Conservation (phyloP, 495 filamentous ascomycete genomes). For the Penicillium maclennaniae region DNA sequence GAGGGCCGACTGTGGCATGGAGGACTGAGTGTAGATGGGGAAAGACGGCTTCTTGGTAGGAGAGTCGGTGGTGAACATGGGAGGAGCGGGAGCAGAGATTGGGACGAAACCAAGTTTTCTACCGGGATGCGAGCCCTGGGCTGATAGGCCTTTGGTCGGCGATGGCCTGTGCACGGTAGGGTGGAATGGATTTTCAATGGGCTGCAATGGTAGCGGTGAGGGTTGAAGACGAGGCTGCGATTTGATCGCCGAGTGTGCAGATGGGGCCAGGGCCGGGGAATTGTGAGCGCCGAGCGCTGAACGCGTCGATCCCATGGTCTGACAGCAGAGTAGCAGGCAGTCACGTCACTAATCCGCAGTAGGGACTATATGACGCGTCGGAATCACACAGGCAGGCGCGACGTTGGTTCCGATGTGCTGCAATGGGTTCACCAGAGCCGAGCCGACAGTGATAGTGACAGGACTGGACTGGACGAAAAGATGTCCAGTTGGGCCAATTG, state of each 20-base stretch:
- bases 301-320: constrained; percentile 63
- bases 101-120: constrained; percentile 50
- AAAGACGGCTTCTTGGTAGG: constrained; percentile 72
- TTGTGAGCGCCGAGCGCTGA: constrained; percentile 57
- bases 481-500: constrained; percentile 19
- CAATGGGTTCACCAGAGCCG: constrained; percentile 6
- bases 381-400: constrained; percentile 14
- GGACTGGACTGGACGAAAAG: constrained; percentile 5
- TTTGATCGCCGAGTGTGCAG: constrained; percentile 48
- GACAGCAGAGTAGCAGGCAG: constrained; percentile 1
- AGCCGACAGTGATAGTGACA: constrained; percentile 14
- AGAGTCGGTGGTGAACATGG: constrained; percentile 74
- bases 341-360: constrained; percentile 14
- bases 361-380: constrained; percentile 26
- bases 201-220: constrained; percentile 49
- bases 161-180: constrained; percentile 56
- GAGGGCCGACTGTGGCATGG: constrained; percentile 59
- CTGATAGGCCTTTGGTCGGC: constrained; percentile 49
- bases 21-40: constrained; percentile 33
- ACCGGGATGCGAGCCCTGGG: constrained; percentile 34
- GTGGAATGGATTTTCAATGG: constrained; percentile 47
- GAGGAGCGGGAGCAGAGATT: constrained; percentile 66
- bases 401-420: not conserved
- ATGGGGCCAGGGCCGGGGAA: constrained; percentile 57
- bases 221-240: constrained; percentile 41